phyloP scores from a whole-genome alignment of 2,329 filamentous ascomycete genomes.

The Furcasterigmium furcatum region DNA sequence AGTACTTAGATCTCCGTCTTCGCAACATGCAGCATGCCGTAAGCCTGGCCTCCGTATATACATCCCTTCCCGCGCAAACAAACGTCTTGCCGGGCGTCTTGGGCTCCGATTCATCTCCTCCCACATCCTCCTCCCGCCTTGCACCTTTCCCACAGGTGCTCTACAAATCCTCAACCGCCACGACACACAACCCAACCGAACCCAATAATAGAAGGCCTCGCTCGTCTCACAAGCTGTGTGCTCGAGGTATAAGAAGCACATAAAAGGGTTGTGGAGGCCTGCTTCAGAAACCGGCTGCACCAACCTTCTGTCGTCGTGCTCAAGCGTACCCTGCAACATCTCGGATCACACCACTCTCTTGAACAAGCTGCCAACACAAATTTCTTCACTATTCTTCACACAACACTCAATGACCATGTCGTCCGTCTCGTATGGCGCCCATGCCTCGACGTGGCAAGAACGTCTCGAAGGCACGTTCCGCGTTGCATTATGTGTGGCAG shows the following conservation, averaged over 20 bases:
- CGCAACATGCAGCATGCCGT: slow-evolving; percentile 15
- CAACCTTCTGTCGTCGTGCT: neutral
- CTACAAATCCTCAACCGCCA: slow-evolving; percentile 13
- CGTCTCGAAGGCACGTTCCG: slow-evolving; percentile 56
- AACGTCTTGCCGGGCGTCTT: neutral
- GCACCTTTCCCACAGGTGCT: slow-evolving; percentile 4
- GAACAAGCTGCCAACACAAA: no score
- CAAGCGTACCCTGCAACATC: no score
- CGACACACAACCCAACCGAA: slow-evolving; percentile 9
- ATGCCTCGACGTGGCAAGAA: slow-evolving; percentile 46
- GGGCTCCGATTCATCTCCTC: neutral
- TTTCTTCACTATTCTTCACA: neutral
- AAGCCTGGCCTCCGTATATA: slow-evolving; percentile 6
- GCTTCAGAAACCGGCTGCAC: neutral
- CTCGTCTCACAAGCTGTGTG: slow-evolving; percentile 6
- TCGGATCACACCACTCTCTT: neutral
- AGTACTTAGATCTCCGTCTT: slow-evolving; percentile 5
- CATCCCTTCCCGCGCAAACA: slow-evolving; percentile 10
- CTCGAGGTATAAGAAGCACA: slow-evolving; percentile 12
- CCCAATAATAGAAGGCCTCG: slow-evolving; percentile 10
- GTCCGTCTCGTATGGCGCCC: slow-evolving; percentile 10
- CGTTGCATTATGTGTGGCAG: no score
- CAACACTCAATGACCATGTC: slow-evolving; percentile 7
- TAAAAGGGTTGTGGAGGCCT: neutral
- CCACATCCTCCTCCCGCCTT: neutral